These are phyloP conservation scores for Phytophthora vignae DNA, from an alignment of 352 stramenopile genomes.

Conservation along the genomic window DNA sequence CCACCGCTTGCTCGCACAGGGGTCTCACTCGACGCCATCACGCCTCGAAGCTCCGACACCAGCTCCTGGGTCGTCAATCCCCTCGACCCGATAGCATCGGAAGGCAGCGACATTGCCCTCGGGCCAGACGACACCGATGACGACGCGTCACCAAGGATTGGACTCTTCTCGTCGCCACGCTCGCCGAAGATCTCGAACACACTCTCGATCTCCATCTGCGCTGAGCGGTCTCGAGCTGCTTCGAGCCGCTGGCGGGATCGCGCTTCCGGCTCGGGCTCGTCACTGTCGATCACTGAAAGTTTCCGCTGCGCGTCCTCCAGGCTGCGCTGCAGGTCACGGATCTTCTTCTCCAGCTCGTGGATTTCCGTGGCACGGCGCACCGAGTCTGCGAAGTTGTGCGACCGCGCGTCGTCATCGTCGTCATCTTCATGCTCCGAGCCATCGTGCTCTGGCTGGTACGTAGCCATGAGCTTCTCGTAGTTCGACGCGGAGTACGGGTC, in stretches of 20 bases:
- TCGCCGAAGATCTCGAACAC: constrained; percentile 59
- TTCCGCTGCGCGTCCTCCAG: constrained; percentile 71
- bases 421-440: constrained; percentile 42
- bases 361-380: constrained; percentile 48
- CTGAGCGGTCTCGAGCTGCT: constrained; percentile 52
- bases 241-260: constrained; percentile 35
- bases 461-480: constrained; percentile 73
- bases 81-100: constrained; percentile 18
- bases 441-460: constrained; percentile 41
- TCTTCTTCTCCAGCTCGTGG: constrained; percentile 67
- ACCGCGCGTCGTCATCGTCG: constrained; percentile 27
- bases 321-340: constrained; percentile 64
- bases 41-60: constrained; percentile 62
- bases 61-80: constrained; percentile 58
- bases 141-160: constrained; percentile 12
- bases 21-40: constrained; percentile 77
- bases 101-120: constrained; percentile 26
- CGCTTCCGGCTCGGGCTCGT: constrained; percentile 61
- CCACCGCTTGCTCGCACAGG: constrained; percentile 34
- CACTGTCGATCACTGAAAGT: constrained; percentile 60
- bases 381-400: constrained; percentile 33
- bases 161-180: constrained; percentile 27
- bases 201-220: constrained; percentile 57
- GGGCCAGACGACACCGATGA: constrained; percentile 26
- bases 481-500: constrained; percentile 69